Base-by-base conservation (phyloP, 192 early-diverging fungal genomes). In the Coemansia sp. region DNA sequence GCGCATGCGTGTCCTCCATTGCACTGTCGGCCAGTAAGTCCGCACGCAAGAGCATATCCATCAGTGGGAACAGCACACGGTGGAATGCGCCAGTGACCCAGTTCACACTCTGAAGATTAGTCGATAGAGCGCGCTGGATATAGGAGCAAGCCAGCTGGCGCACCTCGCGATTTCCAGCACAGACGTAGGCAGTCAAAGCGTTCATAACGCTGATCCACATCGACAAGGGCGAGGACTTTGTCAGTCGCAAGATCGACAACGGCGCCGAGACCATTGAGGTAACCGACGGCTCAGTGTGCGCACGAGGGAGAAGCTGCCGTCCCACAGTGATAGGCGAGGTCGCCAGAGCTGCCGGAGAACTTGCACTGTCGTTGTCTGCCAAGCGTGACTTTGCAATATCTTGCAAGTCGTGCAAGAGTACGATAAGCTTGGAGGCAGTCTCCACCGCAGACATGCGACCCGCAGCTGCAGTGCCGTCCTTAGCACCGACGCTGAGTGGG, bases 11-110 rank as follows among this genome's bases (percentile, higher is more conserved):
- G 69, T 84, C 82, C 59, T 80, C 82, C 82, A 84, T 78, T 30
- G 72, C 46, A 13, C 68, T 62, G 60, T 90, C 82, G 10, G 85
- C 86, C 44, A 90, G 78, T 64, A 91, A 69, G 63, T 93, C 94
- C 0, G 90, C 89, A 17, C 91, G 87, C 72, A 94, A 80, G 16
- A 98, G 73, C 76, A 93, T 88, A 52, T 95, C 92, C 59, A 98
- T 85, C 49, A 96, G 69, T 37, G 94, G 95, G 77, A 98, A 94
- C 62, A 98, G 68, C 16, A 96, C 92, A 33, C 90, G 90, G 69
- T 93, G 91, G 80, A 98, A 94, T 5, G 88, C 86, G 6, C 63
- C 88, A 77, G 44, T 87, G 76, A 87, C 87, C 92, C 66, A 83
- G 81, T 70, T 14, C 59, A 65, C 59, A 71, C 55, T 60, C 67